Base-by-base conservation (phyloP, 805 yeast species). In the Lipomyces spencermartinsiae region DNA sequence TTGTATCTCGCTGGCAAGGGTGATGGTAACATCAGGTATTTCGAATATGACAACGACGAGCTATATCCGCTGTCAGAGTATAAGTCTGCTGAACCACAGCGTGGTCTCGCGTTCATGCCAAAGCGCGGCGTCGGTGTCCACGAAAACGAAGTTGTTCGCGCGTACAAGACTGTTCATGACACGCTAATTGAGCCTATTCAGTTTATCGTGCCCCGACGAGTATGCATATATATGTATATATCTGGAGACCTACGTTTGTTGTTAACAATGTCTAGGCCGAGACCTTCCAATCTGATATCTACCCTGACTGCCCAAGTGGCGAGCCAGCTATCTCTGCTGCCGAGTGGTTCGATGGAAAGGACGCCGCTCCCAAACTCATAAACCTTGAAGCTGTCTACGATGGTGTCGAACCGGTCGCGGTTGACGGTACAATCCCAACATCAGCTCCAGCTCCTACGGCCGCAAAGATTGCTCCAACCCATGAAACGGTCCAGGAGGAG, bases 21-120 rank as follows among this genome's bases (percentile, higher is more conserved):
- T 78, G 99, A 95, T 79, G 98, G 98, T 74, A 95, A 94, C 78
- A 92, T 95, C 75, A 91, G 97, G 76, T 94, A 94, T 80, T 95
- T 83, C 77, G 99, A 95, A 82, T 92, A 86, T 78, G 76, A 76
- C 12, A 87, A 91, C 74, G 98, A 94, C 75, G 90, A 88, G 75
- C 83, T 95, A 65, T 88, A 83, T 79, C 92, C 90, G 73, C 81
- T 95, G 68, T 91, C 97, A n/a, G 97, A 94, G 78, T 95, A 85
- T 78, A 88, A 89, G 69, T 92, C 98, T 2, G 86, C 88, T 1
- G 96, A 92, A 43, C 95, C 99, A 1, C 99, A 95, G 83, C 90
- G 99, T 79, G 99, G 99, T 1, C 88, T 94, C 77, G 96, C 97
- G 0, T 85, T 90, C 60, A 87, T 94, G 12, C 98, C 99, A 63